Evolutionary conservation across 108 stramenopile genomes (phyloP), one percentile per base, ranked within the genome.

Genomic region (Mayamaea pseudoterrestris): DNA sequence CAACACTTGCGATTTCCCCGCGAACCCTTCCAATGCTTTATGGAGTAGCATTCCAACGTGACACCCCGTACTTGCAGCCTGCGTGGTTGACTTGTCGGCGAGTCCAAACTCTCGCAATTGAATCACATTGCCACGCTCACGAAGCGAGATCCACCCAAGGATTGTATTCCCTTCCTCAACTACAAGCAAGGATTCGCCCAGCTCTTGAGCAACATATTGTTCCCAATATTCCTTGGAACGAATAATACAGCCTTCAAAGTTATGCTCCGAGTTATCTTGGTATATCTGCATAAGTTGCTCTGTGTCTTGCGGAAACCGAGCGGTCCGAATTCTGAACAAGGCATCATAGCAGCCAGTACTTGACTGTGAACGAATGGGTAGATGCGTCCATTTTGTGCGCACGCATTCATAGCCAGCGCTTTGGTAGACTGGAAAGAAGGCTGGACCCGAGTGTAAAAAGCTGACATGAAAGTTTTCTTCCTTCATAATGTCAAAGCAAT

Each of bases 91-190:
- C 3, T 14, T 14, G 20, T 39, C 8, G 16, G 37, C 13, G 31
- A 14, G 44, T 12, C 83, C 83, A 67, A 85, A 85, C 47, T 85
- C 83, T 36, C 73, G 63, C 3, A 84, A 49, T 60, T 78, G 76
- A 27, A 57, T 69, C 18, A 64, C 48, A 18, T 65, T 73, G 17
- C 65, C 65, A 27, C 73, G 58, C n/a, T 41, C 44, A 11, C 71
- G 54, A 28, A 80, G 35, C 5, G 83, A 72, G 21, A 80, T 30
- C 83, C 83, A 84, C 14, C 64, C 69, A 6, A 77, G 36, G 41
- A 79, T 58, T 5, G 8, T 46, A 13, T 35, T 12, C 21, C 40
- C 45, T 11, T 18, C 41, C 22, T 5, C 43, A 45, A 77, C 30
- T 9, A 84, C 61, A 54, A 60, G 78, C 13, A 80, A 29, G 0